phyloP scores from a whole-genome alignment of 148 eudicot genomes.

The Suaeda aralocaspica region DNA sequence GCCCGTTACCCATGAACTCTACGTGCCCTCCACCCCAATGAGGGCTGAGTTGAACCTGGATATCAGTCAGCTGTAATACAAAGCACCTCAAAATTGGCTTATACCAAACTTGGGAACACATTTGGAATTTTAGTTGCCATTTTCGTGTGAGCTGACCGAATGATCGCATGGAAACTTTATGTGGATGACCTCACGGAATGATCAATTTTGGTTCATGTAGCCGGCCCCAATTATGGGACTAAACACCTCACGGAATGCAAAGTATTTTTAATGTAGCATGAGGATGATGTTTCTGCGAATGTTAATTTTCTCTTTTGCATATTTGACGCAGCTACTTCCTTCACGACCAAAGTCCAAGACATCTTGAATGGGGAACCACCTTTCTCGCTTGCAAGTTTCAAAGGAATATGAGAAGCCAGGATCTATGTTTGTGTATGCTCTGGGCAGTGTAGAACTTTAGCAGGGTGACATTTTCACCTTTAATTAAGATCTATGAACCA shows the following conservation, averaged over 20 bases:
- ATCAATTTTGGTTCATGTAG: too few species aligned
- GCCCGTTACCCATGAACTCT: not conserved
- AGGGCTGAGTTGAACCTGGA: not conserved
- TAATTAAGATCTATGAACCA: constrained; percentile 5
- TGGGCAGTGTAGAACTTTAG: constrained; percentile 1
- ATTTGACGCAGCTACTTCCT: constrained; percentile 68
- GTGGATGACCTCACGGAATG: too few species aligned
- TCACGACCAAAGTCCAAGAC: constrained; percentile 65
- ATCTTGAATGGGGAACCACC: constrained; percentile 29
- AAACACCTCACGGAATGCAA: too few species aligned
- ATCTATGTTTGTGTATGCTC: constrained; percentile 14
- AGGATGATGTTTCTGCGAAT: not conserved
- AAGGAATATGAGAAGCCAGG: constrained; percentile 21
- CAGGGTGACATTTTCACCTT: constrained; percentile 21
- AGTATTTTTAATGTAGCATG: not conserved
- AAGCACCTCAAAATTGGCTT: not conserved
- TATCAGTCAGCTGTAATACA: not conserved
- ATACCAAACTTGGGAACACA: not conserved
- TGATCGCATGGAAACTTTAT: too few species aligned
- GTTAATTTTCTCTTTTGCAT: not conserved
- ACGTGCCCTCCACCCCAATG: not conserved
- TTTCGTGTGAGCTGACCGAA: not conserved
- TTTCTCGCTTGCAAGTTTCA: constrained; percentile 14
- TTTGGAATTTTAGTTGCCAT: not conserved
- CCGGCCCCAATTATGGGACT: too few species aligned